Evolutionary conservation across 805 yeast species (phyloP), one percentile per base, ranked within the genome.

Genomic region (Kazachstania psychrophila): DNA sequence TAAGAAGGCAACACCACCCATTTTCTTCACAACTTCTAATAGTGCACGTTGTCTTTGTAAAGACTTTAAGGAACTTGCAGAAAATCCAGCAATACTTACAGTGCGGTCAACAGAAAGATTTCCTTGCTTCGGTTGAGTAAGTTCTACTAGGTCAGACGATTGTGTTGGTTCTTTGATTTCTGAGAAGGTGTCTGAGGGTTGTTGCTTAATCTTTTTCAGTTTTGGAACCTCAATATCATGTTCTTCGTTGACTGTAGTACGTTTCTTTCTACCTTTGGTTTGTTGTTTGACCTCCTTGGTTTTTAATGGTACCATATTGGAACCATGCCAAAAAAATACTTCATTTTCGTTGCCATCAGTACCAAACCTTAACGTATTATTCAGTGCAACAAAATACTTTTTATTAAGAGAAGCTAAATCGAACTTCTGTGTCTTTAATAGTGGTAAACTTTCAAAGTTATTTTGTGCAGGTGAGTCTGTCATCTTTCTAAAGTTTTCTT

Each of bases 1-100:
- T 1, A 71, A 60, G 19, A 63, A 62, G 5, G 66, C 45, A 3
- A 72, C 69, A 12, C 79, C 80, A 12, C 65, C 64, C 20, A 61
- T 47, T 20, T 68, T 65, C 5, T 59, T 54, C 5, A 76, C 44
- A 8, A 73, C 47, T 8, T 62, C 53, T 14, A 76, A 34, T 1
- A 74, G 49, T 1, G 67, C 68, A 10, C 62, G 56, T 30, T 65
- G 65, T 14, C 79, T 59, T 45, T 66, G 65, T 18, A 62, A 45
- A 2, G 70, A 59, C 31, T 68, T 69, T 41, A 73, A 55, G 2
- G 74, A 69, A 3, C 58, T 52, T 2, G 62, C 69, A 15, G 60
- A 51, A 16, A 65, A 52, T 6, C 65, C 66, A 14, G 60, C 57
- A 16, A 56, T 47, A 25, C 41, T 43, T 9, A 55, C 28, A 28